Evolutionary conservation across 345 rosid species (phyloP).

Genomic region (Streptanthus diversifolius): DNA sequence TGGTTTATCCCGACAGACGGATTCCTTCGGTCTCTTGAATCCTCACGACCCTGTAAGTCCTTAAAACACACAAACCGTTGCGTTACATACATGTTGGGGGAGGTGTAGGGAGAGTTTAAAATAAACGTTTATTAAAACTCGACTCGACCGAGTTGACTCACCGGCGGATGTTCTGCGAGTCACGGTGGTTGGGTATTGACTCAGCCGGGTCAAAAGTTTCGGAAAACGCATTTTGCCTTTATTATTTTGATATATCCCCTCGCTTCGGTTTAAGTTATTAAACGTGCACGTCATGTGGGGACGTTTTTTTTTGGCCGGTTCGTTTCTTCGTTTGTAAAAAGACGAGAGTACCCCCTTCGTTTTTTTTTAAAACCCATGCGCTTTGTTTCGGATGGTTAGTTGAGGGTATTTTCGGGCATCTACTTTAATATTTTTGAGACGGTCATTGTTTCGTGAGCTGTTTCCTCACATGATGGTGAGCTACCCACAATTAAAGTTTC

Average conservation of each 20-base stretch:
- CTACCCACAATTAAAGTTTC: conserved; percentile 34
- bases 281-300: conserved; percentile 34
- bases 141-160: conserved; percentile 29
- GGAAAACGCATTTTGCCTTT: conserved; percentile 35
- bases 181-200: conserved; percentile 21
- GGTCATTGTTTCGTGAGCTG: conserved; percentile 52
- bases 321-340: neutral
- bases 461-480: conserved; percentile 40
- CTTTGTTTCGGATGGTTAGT: neutral
- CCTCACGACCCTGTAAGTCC: conserved; percentile 30
- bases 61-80: neutral
- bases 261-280: neutral
- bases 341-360: conserved; percentile 44
- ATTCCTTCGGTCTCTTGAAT: conserved; percentile 17
- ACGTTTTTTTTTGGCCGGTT: conserved; percentile 11
- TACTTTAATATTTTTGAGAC: too few relatives aligned
- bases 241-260: neutral
- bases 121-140: conserved; percentile 12
- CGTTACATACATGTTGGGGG: neutral
- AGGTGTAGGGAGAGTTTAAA: neutral
- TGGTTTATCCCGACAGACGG: conserved; percentile 29
- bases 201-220: conserved; percentile 36
- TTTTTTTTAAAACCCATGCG: neutral
- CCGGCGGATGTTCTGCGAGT: conserved; percentile 18
- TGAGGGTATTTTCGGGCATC: conserved; percentile 39